phyloP scores from a whole-genome alignment of 768 basidiomycete genomes.

The Boletus reticuloceps region DNA sequence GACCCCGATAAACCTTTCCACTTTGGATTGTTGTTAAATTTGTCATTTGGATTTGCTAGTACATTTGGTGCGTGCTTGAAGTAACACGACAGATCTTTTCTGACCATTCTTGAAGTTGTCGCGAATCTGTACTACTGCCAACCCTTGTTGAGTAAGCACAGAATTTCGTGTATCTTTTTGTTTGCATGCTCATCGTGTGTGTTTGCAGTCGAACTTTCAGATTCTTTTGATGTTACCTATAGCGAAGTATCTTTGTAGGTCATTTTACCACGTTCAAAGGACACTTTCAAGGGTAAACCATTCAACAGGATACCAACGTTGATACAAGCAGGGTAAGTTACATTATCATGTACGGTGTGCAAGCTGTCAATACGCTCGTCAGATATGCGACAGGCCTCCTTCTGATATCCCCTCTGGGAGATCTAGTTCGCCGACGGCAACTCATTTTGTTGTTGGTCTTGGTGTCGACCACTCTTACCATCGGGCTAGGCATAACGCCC shows the following conservation, averaged over 20 bases:
- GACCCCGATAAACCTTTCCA: constrained; percentile 48
- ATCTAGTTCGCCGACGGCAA: constrained; percentile 73
- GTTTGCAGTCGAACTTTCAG: constrained; percentile 32
- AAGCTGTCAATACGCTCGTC: background rate
- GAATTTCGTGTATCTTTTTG: background rate
- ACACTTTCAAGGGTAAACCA: background rate
- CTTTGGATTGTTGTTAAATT: constrained; percentile 53
- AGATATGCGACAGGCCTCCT: constrained; percentile 75
- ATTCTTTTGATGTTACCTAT: constrained; percentile 40
- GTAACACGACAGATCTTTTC: background rate
- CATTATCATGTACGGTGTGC: background rate
- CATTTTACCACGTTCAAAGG: background rate
- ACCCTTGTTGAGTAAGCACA: constrained; percentile 63
- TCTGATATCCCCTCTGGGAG: constrained; percentile 78
- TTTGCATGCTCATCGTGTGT: background rate
- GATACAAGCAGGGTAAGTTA: constrained; percentile 59
- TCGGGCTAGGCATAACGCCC: constrained; percentile 67
- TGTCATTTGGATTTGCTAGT: constrained; percentile 60
- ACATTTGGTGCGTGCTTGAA: constrained; percentile 36
- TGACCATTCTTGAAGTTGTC: constrained; percentile 40
- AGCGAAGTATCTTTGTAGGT: constrained; percentile 33
- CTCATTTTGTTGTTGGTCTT: constrained; percentile 60
- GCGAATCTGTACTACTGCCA: constrained; percentile 86
- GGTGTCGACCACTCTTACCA: constrained; percentile 55
- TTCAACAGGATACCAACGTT: constrained; percentile 57